These are phyloP conservation scores for Plasmodium cynomolgi DNA, from an alignment of 169 alveolate genomes.

Conservation along the genomic window DNA sequence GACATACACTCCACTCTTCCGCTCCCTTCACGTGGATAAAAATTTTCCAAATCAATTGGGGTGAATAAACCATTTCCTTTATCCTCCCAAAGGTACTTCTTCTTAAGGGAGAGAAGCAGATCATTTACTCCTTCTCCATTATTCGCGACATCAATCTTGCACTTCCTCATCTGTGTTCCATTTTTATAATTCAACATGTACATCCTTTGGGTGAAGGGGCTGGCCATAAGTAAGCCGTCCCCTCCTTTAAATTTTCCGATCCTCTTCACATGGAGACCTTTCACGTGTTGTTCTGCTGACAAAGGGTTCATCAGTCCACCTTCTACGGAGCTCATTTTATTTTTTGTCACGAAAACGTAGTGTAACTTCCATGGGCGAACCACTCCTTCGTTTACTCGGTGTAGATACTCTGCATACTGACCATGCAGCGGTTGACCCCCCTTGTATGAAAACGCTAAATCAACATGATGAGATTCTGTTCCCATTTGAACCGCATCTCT, in stretches of 20 bases:
- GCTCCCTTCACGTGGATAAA: neutral
- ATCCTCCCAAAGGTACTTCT: neutral
- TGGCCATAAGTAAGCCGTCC: slow-evolving; percentile 64
- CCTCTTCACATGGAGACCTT: slow-evolving; percentile 76
- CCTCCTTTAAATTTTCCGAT: slow-evolving; percentile 82
- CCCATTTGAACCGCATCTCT: neutral
- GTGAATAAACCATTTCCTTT: neutral
- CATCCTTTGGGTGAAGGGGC: slow-evolving; percentile 56
- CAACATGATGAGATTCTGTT: too few relatives aligned
- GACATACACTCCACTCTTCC: neutral
- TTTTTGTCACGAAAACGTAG: slow-evolving; percentile 5
- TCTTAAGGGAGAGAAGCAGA: neutral
- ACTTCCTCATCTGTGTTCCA: slow-evolving; percentile 67
- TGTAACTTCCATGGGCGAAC: slow-evolving; percentile 17
- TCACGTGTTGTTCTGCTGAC: slow-evolving; percentile 63
- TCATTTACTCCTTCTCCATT: neutral
- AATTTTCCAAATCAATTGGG: neutral
- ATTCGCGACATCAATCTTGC: neutral
- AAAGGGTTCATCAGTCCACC: slow-evolving; percentile 29
- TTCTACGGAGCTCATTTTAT: neutral
- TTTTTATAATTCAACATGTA: slow-evolving; percentile 74
- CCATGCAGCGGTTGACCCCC: neutral
- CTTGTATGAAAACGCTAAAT: too few relatives aligned
- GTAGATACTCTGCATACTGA: slow-evolving; percentile 13
- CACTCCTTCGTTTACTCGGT: slow-evolving; percentile 30